Conservation (phyloP, 768 basidiomycete species). For the Chiua virens region DNA sequence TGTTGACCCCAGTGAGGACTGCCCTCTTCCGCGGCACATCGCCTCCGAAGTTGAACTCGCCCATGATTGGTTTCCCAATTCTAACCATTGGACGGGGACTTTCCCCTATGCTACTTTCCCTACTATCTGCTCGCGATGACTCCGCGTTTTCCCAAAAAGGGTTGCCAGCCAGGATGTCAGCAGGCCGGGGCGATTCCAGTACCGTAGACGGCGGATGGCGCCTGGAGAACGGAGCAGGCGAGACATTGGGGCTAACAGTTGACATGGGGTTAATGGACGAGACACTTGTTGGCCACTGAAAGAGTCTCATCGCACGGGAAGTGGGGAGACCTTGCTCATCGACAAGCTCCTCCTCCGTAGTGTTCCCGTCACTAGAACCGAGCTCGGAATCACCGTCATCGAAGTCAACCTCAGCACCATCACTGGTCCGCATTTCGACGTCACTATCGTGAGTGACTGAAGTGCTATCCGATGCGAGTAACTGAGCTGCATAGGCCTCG, state of each 20-base stretch:
- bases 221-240: conserved; percentile 41
- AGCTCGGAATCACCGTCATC: conserved; percentile 49
- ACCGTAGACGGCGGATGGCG: conserved; percentile 28
- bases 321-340: conserved; percentile 72
- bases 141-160: conserved; percentile 52
- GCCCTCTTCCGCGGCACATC: conserved; percentile 18
- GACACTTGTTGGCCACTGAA: conserved; percentile 61
- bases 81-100: conserved; percentile 16
- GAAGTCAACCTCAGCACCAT: conserved; percentile 26
- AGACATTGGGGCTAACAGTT: conserved; percentile 61
- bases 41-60: conserved; percentile 33
- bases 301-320: conserved; percentile 70
- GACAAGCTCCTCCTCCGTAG: conserved; percentile 84
- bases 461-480: conserved; percentile 48
- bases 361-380: conserved; percentile 65
- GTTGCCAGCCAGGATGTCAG: conserved; percentile 67
- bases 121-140: conserved; percentile 35
- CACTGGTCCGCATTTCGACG: conserved; percentile 44
- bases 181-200: conserved; percentile 52
- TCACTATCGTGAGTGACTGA: conserved; percentile 55
- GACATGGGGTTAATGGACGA: conserved; percentile 73
- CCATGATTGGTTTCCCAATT: conserved; percentile 36
- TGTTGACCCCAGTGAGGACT: conserved; percentile 30
- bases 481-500: conserved; percentile 57
- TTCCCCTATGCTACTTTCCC: conserved; percentile 34